phyloP scores from a whole-genome alignment of 2,329 filamentous ascomycete genomes.

The Pseudogymnoascus sp. region DNA sequence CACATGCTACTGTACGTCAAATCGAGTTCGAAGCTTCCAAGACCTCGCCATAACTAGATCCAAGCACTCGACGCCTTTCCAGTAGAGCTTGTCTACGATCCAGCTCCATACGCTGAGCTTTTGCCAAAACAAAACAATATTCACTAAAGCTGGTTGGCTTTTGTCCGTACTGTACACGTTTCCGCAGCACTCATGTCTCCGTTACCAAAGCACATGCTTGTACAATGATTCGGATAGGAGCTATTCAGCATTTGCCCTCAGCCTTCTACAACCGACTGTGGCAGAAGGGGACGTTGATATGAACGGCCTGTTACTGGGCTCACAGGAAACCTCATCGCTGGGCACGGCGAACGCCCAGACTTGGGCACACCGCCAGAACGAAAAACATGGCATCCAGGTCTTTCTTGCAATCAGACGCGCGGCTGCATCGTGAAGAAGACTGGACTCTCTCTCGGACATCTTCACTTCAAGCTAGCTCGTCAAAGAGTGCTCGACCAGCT shows the following conservation, averaged over 20 bases:
- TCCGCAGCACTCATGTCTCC: background rate
- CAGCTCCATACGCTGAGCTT: background rate
- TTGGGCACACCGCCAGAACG: background rate
- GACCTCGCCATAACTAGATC: background rate
- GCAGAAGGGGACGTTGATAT: background rate
- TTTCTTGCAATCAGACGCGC: background rate
- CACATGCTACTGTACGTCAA: constrained; percentile 6
- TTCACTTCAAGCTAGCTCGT: background rate
- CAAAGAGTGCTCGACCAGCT: background rate
- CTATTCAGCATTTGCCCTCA: background rate
- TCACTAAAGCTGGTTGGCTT: background rate
- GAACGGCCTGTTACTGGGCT: background rate
- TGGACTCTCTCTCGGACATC: constrained; percentile 5
- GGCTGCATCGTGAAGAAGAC: constrained; percentile 7
- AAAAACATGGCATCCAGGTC: background rate
- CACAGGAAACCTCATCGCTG: background rate
- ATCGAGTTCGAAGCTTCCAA: constrained; percentile 1
- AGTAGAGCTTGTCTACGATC: background rate
- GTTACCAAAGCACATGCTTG: background rate
- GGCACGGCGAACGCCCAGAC: background rate
- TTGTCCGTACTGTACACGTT: background rate
- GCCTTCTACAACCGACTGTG: background rate
- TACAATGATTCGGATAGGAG: constrained; percentile 5
- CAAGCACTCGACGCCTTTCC: background rate
- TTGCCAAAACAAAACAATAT: background rate